A percentile compares a stretch with the other conserved stretches of the same genome.
phyloP scores from a whole-genome alignment of 2,329 filamentous ascomycete species.

The Sporothrix brasiliensis region DNA sequence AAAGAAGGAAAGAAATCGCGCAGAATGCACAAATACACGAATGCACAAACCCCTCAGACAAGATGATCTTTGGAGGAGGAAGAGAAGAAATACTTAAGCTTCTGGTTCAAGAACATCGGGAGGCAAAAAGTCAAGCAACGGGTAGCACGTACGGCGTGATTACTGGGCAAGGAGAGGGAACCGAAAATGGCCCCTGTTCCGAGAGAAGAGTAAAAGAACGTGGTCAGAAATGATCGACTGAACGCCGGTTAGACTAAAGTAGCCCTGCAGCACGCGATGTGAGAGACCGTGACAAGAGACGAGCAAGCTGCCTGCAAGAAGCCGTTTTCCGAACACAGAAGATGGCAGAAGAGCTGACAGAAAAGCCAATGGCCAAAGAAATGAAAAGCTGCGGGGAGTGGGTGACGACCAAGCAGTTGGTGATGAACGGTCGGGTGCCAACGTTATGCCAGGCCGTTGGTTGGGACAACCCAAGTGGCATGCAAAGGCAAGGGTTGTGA shows the following conservation, averaged over 20 bases:
- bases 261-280: conserved; percentile 26
- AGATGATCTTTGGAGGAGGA: conserved; percentile 1
- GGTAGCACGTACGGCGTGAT: neutral
- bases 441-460: conserved; percentile 9
- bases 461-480: conserved; percentile 2
- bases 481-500: neutral
- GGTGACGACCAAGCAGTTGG: conserved; percentile 17
- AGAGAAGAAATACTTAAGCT: neutral
- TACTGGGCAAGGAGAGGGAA: conserved; percentile 27
- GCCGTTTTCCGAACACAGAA: conserved; percentile 24
- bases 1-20: neutral
- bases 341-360: neutral
- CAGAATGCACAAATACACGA: neutral
- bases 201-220: conserved; percentile 17
- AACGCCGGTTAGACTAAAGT: conserved; percentile 31
- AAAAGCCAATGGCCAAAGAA: neutral
- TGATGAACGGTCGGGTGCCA: conserved; percentile 26
- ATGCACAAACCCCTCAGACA: neutral
- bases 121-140: neutral
- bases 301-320: conserved; percentile 14
- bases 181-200: conserved; percentile 16
- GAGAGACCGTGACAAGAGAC: neutral
- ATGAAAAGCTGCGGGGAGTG: neutral
- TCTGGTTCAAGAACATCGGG: neutral
- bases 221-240: conserved; percentile 30